Evolutionary conservation across 306 rosid genomes (phyloP).

Genomic region (Vicia sativa): DNA sequence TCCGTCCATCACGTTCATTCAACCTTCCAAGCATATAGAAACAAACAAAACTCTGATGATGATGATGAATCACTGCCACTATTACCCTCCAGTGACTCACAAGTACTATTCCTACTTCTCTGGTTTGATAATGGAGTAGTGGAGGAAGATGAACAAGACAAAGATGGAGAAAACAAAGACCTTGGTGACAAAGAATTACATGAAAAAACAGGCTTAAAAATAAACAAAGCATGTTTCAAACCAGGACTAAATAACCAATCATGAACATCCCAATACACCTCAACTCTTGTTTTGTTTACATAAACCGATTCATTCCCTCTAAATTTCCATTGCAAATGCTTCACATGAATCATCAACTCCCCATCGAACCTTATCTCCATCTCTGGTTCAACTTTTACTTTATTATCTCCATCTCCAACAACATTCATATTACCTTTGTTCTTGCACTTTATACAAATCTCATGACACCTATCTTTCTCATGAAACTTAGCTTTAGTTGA

Average conservation of each 20-base stretch:
- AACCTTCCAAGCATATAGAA: constrained; percentile 88
- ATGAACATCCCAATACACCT: constrained; percentile 93
- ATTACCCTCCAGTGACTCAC: constrained; percentile 43
- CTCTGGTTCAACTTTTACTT: constrained; percentile 60
- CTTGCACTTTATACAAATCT: constrained; percentile 73
- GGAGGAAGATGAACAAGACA: constrained; percentile 37
- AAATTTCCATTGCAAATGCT: constrained; percentile 93
- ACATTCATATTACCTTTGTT: constrained; percentile 30
- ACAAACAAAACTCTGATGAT: constrained; percentile 63
- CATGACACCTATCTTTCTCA: constrained; percentile 68
- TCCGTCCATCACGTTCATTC: constrained; percentile 67
- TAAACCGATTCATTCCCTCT: constrained; percentile 77
- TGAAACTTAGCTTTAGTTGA: constrained; percentile 72
- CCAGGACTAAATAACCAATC: constrained; percentile 90
- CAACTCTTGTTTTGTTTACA: constrained; percentile 63
- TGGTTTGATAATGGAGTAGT: constrained; percentile 45
- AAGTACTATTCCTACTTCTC: constrained; percentile 26
- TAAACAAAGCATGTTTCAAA: constrained; percentile 74
- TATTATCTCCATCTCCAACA: constrained; percentile 19
- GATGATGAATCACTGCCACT: constrained; percentile 30
- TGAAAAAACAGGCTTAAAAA: constrained; percentile 66
- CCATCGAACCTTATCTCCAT: constrained; percentile 89
- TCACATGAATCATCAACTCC: constrained; percentile 64
- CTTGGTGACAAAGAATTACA: constrained; percentile 40
- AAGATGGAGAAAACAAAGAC: constrained; percentile 31